Evolutionary conservation across 2,329 filamentous ascomycete species (phyloP), one percentile per base, ranked within the genome.

Genomic region (Pseudogymnoascus sp.): DNA sequence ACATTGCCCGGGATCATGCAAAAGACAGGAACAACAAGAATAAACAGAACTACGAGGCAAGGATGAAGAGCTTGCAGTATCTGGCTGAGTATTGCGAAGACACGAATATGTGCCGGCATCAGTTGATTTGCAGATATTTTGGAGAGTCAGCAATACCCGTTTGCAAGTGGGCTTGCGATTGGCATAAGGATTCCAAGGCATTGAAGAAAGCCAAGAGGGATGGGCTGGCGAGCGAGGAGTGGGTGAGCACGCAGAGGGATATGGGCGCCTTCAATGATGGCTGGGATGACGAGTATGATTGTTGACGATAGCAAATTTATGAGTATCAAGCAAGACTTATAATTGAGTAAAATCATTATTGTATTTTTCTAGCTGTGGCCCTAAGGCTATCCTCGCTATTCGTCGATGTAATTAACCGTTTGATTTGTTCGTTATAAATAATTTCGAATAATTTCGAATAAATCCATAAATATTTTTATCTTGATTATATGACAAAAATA

Each of bases 11-110:
- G 66, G 80, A 80, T 66, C 50, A 33, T 8, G 16, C 28, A 33
- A 56, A 11, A 14, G 59, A 38, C 59, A 38, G 37, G 31, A 75
- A 77, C 62, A 70, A 74, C 61, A 75, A 79, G 70, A 75, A 77
- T 24, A 72, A 75, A 33, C 70, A 73, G 63, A 68, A 77, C 65
- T 73, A 74, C 66, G 73, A 81, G 63, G 81, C 84, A 6, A 81
- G 87, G 65, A 74, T 84, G 14, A 79, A 83, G 68, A 91, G 88
- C 66, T 79, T 91, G 24, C 79, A 85, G 64, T 82, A 86, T 28
- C 79, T 98, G 14, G 84, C 93, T 2, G 77, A 84, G 8, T 97
- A 96, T 72, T 96, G 93, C 73, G 93, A 98, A 75, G 84, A 84
- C 63, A 89, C 86, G 0, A 80, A 78, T 10, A 77, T 78, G 10